Percentiles rank a stretch among this genome's conserved stretches.
Conservation (phyloP, 2,329 filamentous ascomycete genomes). For the Talaromyces rugulosus region DNA sequence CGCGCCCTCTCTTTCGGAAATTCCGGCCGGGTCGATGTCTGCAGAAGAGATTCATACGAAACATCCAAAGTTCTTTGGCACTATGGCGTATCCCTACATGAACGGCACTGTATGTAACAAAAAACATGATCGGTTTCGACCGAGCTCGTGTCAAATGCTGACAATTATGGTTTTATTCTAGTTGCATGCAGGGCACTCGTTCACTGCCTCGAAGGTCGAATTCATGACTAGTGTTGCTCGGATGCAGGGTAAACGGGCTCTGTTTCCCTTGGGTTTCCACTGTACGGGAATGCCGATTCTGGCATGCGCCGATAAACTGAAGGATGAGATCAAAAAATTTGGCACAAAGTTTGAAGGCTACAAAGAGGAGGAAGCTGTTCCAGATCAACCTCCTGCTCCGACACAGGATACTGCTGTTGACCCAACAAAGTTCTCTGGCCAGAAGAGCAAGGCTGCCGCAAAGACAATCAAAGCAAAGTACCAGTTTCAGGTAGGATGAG, state of each 20-base stretch:
- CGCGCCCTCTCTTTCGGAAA: constrained; percentile 73
- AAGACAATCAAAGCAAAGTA: constrained; percentile 95
- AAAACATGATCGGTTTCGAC: too few relatives aligned
- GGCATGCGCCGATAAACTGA: constrained; percentile 91
- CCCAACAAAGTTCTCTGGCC: constrained; percentile 83
- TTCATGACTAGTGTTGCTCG: constrained; percentile 82
- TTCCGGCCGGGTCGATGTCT: constrained; percentile 69
- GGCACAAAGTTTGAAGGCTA: constrained; percentile 81
- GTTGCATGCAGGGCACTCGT: constrained; percentile 79
- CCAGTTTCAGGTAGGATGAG: constrained; percentile 58
- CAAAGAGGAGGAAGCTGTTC: constrained; percentile 55
- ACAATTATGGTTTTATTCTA: too few relatives aligned
- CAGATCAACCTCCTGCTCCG: constrained; percentile 55
- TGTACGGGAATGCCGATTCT: constrained; percentile 98
- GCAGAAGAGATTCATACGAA: constrained; percentile 72
- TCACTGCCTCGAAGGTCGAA: constrained; percentile 89
- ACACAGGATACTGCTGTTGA: constrained; percentile 70
- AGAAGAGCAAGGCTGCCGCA: constrained; percentile 85
- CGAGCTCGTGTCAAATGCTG: too few relatives aligned
- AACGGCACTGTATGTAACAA: constrained; percentile 63
- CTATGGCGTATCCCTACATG: constrained; percentile 75
- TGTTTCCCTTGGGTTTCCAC: constrained; percentile 94
- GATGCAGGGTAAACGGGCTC: constrained; percentile 81
- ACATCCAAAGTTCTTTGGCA: constrained; percentile 86
- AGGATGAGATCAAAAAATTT: constrained; percentile 83